Evolutionary conservation across 2,329 filamentous ascomycete genomes (phyloP), one percentile per base, ranked within the genome.

Genomic region (Cercospora sesami): DNA sequence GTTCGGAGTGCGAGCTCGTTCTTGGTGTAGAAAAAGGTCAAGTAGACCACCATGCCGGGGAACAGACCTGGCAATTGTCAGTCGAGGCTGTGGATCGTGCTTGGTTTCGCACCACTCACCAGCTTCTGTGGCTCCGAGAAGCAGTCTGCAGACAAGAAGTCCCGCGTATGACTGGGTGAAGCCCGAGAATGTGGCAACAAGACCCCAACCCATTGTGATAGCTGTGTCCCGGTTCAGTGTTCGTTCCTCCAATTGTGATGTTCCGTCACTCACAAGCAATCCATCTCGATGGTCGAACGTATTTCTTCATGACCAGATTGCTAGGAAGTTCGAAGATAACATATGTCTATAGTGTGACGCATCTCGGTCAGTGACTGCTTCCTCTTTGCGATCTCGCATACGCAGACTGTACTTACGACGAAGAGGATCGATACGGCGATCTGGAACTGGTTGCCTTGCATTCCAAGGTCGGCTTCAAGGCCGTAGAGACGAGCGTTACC

Each of bases 171-270:
- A 62, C 36, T 69, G 64, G 4, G 60, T 60, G 16, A 64, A 67
- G 16, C 64, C 68, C n/a, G 61, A 53, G 21, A 64, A 69, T 4
- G 65, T 69, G 18, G 68, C 68, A 12, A 69, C 62, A 26, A 69
- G 36, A 21, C 66, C 67, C 63, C 67, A 69, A 26, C 60, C 63
- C n/a, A 83, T 76, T 39, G 87, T 86, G 74, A 92, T 90, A 74
- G 48, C 42, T 63, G 16, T 88, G 85, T 7, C 88, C 82, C 16
- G 68, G 91, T 80, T 61, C 64, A 66, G 33, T 57, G 10, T 3
- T 16, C 18, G 4, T 3, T 58, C 21, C 7, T 36, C 23, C 14
- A 4, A 12, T 31, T n/a, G 18, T 28, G 5, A 8, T 39, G 8
- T 3, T 1, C 7, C 28, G 6, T 42, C 33, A 31, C 60, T 64